Conservation (phyloP, 225 moss, liverwort and hornwort genomes). For the Marchantia polymorpha region DNA sequence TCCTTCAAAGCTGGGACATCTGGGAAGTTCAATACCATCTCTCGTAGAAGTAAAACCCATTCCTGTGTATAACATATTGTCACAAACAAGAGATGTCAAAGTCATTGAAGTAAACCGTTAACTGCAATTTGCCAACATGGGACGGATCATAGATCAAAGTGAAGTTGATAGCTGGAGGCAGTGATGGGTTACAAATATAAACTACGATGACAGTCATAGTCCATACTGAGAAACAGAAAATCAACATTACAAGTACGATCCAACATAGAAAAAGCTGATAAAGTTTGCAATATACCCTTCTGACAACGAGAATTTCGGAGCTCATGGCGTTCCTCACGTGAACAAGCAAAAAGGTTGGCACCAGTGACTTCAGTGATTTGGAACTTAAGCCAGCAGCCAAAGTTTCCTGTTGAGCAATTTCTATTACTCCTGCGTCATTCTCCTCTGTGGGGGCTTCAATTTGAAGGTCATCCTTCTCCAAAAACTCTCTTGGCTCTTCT, state of each 20-base stretch:
- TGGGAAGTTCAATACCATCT: slow-evolving; percentile 64
- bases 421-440: slow-evolving; percentile 25
- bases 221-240: neutral
- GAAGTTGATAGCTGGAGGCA: neutral
- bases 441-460: slow-evolving; percentile 21
- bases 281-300: slow-evolving; percentile 52
- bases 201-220: neutral
- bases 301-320: slow-evolving; percentile 66
- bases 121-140: neutral
- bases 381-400: slow-evolving; percentile 25
- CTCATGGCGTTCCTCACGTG: slow-evolving; percentile 78
- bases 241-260: neutral
- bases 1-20: slow-evolving; percentile 55
- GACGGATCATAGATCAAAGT: neutral
- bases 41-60: slow-evolving; percentile 90
- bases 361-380: slow-evolving; percentile 61
- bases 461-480: slow-evolving; percentile 21
- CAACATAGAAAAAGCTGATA: neutral
- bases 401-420: slow-evolving; percentile 28
- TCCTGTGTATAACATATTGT: slow-evolving; percentile 44
- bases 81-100: neutral
- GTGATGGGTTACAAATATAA: neutral
- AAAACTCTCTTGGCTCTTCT: slow-evolving; percentile 7
- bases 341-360: slow-evolving; percentile 73
- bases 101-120: no score